phyloP scores from a whole-genome alignment of 352 stramenopile genomes.

The Phytophthora constricta region DNA sequence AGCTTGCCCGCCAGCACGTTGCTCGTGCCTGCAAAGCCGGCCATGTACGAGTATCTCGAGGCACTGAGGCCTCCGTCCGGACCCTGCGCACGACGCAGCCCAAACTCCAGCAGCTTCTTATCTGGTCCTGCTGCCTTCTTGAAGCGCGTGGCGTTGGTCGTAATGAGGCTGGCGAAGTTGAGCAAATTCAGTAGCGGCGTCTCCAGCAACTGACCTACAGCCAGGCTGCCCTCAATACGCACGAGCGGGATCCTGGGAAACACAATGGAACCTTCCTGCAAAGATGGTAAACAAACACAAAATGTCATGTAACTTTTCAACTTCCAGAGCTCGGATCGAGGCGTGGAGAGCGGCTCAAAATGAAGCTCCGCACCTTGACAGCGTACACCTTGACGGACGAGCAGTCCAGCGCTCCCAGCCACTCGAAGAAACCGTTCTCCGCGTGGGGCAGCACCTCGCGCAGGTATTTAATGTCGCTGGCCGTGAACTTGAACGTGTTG shows the following conservation, averaged over 20 bases:
- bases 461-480: conserved; percentile 95
- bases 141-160: conserved; percentile 98
- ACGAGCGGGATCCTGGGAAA: conserved; percentile 97
- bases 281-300: conserved; percentile 9
- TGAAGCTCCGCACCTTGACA: conserved; percentile 60
- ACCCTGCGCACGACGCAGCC: conserved; percentile 93
- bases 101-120: conserved; percentile 94
- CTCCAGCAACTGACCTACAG: conserved; percentile 97
- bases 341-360: neutral
- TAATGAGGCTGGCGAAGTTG: conserved; percentile 98
- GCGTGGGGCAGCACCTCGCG: conserved; percentile 85
- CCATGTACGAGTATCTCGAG: conserved; percentile 97
- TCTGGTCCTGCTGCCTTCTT: conserved; percentile 90
- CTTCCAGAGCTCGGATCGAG: neutral
- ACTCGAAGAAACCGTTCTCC: conserved; percentile 96
- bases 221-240: conserved; percentile 94
- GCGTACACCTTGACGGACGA: conserved; percentile 93
- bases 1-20: conserved; percentile 98
- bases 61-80: conserved; percentile 97
- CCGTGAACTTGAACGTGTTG: conserved; percentile 94
- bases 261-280: conserved; percentile 93
- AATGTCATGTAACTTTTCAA: neutral
- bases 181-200: conserved; percentile 98
- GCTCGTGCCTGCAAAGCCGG: conserved; percentile 97
- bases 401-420: conserved; percentile 94